Evolutionary conservation across 2,329 filamentous ascomycete species (phyloP).

Genomic region (Cladosporium cucumerinum): DNA sequence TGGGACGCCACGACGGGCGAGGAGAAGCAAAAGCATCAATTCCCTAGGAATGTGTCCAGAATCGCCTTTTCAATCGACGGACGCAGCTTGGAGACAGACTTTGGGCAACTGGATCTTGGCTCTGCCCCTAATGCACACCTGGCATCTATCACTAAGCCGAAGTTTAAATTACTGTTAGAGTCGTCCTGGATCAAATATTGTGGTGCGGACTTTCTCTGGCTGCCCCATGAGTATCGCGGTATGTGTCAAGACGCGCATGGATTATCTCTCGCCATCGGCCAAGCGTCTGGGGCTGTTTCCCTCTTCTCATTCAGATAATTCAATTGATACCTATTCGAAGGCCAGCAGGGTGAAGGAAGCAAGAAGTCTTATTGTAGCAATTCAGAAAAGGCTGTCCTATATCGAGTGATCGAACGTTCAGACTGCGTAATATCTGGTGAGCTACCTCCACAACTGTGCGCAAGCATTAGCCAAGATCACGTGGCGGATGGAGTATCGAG

Average conservation of each 20-base stretch:
- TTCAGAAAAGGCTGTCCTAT: no score
- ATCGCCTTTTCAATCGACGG: conserved; percentile 15
- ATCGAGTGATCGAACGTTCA: no score
- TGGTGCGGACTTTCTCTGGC: not conserved
- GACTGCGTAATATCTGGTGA: no score
- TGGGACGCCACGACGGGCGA: not conserved
- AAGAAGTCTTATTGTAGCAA: no score
- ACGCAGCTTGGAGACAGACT: not conserved
- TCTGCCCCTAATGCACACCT: not conserved
- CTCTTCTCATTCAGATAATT: conserved; percentile 1
- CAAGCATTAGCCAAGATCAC: no score
- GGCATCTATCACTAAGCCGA: not conserved
- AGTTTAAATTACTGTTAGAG: not conserved
- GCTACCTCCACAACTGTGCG: no score
- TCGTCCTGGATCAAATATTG: not conserved
- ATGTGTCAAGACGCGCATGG: not conserved
- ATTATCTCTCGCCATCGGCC: not conserved
- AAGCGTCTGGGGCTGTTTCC: not conserved
- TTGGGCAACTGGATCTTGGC: not conserved
- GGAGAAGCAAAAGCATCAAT: not conserved
- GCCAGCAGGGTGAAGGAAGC: no score
- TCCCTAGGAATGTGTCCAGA: not conserved
- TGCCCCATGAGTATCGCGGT: not conserved
- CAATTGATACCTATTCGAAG: no score
- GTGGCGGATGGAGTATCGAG: no score